Base-by-base conservation (phyloP, 257 asterid species). In the Eustoma russellianum region DNA sequence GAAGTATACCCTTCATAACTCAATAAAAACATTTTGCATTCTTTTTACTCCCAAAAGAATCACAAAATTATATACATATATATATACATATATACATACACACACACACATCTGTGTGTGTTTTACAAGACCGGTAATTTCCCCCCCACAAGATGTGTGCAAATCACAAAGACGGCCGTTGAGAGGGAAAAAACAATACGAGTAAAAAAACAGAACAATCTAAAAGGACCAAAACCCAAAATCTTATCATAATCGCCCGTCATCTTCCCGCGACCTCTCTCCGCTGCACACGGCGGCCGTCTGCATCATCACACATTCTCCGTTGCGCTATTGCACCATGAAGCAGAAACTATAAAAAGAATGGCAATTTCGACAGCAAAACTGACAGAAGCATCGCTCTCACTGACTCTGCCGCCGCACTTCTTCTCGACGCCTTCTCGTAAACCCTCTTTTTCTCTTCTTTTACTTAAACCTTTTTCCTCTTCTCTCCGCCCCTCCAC, bases 341-440 rank as follows among this genome's bases (percentile, higher is more conserved):
- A 53, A 34, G 58, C 46, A 16, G 58, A 24, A 24, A 24, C 30
- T 24, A 24, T 24, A 16, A 57, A 30, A 53, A 73, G 43, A 61
- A 85, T 85, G 94, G 83, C 85, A 14, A 63, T 72, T 48, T 71
- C 93, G 13, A 78, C 88, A 15, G 83, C 88, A 56, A 83, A 79
- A 54, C 49, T 84, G n/a, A 63, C 92, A 35, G 94, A 91, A 73
- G 70, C 86, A 63, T 83, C 77, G 40, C 80, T 85, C 17, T 79
- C 43, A 67, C 43, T 38, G 0, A 8, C 43, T 7, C 79, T 19
- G 46, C 84, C 41, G 68, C 81, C 69, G 56, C 79, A 50, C 13
- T 24, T 40, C 63, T 73, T 7, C 69, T 53, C 79, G 65, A 50
- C 70, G 13, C 14, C 66, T 30, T 56, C 75, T 59, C 43, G 51